phyloP scores from a whole-genome alignment of 768 basidiomycete genomes.

The Lentinula aciculospora region DNA sequence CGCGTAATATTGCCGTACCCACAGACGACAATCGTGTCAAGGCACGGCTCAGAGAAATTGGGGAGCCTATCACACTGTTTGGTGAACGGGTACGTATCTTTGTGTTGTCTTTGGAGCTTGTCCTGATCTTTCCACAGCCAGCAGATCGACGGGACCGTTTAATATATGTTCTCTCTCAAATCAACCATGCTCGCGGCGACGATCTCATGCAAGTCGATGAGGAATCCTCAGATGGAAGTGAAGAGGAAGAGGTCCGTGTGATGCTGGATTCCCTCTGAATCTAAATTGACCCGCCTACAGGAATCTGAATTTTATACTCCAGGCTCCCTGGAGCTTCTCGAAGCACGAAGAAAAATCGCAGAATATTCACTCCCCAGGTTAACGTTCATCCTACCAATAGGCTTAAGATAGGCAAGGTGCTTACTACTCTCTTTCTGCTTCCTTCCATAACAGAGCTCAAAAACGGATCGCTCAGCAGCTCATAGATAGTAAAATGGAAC shows the following conservation, averaged over 20 bases:
- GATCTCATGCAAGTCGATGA: slow-evolving; percentile 73
- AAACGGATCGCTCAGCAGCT: slow-evolving; percentile 90
- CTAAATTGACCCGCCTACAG: slow-evolving; percentile 26
- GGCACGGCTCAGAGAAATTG: slow-evolving; percentile 83
- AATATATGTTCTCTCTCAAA: slow-evolving; percentile 92
- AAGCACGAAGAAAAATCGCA: slow-evolving; percentile 80
- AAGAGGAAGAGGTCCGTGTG: slow-evolving; percentile 46
- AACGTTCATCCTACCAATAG: slow-evolving; percentile 54
- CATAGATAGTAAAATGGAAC: slow-evolving; percentile 80
- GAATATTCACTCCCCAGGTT: slow-evolving; percentile 96
- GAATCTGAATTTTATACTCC: slow-evolving; percentile 96
- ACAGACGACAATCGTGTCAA: slow-evolving; percentile 95
- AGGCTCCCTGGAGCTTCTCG: slow-evolving; percentile 81
- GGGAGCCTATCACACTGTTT: slow-evolving; percentile 95
- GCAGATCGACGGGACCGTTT: slow-evolving; percentile 95
- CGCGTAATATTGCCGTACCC: slow-evolving; percentile 89
- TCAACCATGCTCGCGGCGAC: slow-evolving; percentile 82
- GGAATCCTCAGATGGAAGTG: slow-evolving; percentile 61
- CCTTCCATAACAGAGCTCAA: slow-evolving; percentile 79
- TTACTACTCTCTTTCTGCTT: slow-evolving; percentile 47
- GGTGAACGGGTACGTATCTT: slow-evolving; percentile 79
- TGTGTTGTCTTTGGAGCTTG: slow-evolving; percentile 3
- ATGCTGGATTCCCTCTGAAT: neutral
- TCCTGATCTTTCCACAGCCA: slow-evolving; percentile 45
- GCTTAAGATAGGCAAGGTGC: slow-evolving; percentile 57